Evolutionary conservation across 2,329 filamentous ascomycete species (phyloP).

Genomic region (Fusarium sp.): DNA sequence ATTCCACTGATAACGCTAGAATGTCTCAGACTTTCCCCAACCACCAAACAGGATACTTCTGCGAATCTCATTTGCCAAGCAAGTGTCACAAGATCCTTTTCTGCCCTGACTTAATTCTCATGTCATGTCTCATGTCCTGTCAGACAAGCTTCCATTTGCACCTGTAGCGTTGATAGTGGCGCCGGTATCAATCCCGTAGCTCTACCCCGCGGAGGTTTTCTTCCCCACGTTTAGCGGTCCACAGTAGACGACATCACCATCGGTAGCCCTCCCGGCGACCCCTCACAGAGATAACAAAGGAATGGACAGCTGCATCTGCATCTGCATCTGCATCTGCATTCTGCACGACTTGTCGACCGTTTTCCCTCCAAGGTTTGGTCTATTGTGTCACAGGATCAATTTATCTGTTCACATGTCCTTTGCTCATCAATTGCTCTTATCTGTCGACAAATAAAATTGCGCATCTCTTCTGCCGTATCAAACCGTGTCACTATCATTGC

Average conservation of each 20-base stretch:
- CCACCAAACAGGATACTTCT: background rate
- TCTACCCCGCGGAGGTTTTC: background rate
- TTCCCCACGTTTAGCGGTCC: slow-evolving; percentile 12
- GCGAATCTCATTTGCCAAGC: background rate
- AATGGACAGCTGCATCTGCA: background rate
- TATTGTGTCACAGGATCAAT: slow-evolving; percentile 5
- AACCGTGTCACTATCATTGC: background rate
- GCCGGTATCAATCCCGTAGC: slow-evolving; percentile 20
- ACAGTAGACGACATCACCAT: background rate
- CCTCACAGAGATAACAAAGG: slow-evolving; percentile 20
- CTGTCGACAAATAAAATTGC: background rate
- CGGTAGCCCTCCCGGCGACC: slow-evolving; percentile 27
- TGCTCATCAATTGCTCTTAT: background rate
- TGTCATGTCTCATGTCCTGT: background rate
- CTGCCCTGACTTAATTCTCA: background rate
- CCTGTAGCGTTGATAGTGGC: background rate
- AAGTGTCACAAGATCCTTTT: background rate
- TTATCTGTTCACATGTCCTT: background rate
- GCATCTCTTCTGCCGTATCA: background rate
- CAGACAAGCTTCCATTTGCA: background rate
- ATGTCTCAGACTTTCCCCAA: background rate
- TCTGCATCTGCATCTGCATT: slow-evolving; percentile 15
- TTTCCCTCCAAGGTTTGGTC: slow-evolving; percentile 33
- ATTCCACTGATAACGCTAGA: background rate
- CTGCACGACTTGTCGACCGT: slow-evolving; percentile 30